A percentile compares a stretch with the other conserved stretches of the same genome.
phyloP scores from a whole-genome alignment of 2,329 filamentous ascomycete species.

The Talaromyces funiculosus region DNA sequence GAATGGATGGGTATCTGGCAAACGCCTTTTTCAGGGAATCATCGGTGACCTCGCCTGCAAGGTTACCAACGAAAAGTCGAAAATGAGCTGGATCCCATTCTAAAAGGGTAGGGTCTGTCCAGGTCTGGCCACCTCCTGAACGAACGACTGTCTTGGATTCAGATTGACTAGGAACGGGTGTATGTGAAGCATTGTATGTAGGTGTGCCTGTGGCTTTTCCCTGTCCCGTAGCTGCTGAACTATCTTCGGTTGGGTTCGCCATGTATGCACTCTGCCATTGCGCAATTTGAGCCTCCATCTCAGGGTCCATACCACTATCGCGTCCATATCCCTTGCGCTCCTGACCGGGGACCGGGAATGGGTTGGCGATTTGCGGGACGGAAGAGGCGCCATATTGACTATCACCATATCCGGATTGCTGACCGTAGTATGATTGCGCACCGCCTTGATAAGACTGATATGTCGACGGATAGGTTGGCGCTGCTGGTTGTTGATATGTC shows the following conservation, averaged over 20 bases:
- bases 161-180: constrained; percentile 44
- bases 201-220: constrained; percentile 39
- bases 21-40: constrained; percentile 94
- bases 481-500: constrained; percentile 22
- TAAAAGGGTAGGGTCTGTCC: constrained; percentile 80
- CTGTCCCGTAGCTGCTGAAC: constrained; percentile 21
- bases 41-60: constrained; percentile 95
- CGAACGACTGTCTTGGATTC: constrained; percentile 79
- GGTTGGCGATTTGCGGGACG: constrained; percentile 69
- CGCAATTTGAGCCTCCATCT: constrained; percentile 85
- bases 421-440: constrained; percentile 43
- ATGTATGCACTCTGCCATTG: constrained; percentile 92
- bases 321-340: constrained; percentile 29
- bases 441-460: constrained; percentile 33
- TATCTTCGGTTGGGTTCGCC: constrained; percentile 51
- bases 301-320: constrained; percentile 56
- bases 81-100: constrained; percentile 97
- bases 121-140: constrained; percentile 82
- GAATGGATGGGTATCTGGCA: constrained; percentile 75
- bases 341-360: constrained; percentile 63
- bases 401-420: constrained; percentile 44
- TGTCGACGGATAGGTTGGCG: constrained; percentile 32
- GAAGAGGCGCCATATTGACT: constrained; percentile 44
- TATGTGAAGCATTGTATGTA: constrained; percentile 25
- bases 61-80: constrained; percentile 91